Conservation (phyloP, 2,329 filamentous ascomycete species). For the Botrytis fragariae region DNA sequence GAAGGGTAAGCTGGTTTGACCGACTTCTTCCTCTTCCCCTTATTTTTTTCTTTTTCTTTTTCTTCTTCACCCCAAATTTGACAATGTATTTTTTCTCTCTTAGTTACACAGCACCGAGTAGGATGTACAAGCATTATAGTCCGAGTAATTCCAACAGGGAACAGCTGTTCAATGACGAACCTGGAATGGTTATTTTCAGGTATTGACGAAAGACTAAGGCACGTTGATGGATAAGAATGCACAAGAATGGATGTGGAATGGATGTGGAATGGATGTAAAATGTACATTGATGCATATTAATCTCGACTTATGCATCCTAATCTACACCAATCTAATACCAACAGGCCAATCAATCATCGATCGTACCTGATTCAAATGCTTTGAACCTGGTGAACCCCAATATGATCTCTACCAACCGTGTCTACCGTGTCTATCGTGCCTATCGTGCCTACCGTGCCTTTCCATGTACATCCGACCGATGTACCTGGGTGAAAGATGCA, state of each 20-base stretch:
- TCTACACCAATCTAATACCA: background rate
- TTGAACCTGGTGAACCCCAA: background rate
- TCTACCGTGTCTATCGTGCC: background rate
- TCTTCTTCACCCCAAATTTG: background rate
- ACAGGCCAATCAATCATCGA: background rate
- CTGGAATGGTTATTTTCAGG: background rate
- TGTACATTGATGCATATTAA: background rate
- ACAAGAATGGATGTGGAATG: background rate
- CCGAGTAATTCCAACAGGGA: background rate
- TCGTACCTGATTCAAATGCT: background rate
- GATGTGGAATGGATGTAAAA: background rate
- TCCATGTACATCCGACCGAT: background rate
- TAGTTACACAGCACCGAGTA: background rate
- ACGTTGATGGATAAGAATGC: background rate
- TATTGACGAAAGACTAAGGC: background rate
- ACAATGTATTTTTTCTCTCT: background rate
- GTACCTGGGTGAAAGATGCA: background rate
- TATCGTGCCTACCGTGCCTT: background rate
- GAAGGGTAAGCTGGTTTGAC: background rate
- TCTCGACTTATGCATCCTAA: background rate
- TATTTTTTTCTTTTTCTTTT: background rate
- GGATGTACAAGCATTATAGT: background rate
- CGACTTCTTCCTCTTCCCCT: background rate
- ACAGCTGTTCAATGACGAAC: background rate
- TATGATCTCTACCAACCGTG: background rate